phyloP scores from a whole-genome alignment of 2,329 filamentous ascomycete genomes.

The Trichoderma citrinoviride region DNA sequence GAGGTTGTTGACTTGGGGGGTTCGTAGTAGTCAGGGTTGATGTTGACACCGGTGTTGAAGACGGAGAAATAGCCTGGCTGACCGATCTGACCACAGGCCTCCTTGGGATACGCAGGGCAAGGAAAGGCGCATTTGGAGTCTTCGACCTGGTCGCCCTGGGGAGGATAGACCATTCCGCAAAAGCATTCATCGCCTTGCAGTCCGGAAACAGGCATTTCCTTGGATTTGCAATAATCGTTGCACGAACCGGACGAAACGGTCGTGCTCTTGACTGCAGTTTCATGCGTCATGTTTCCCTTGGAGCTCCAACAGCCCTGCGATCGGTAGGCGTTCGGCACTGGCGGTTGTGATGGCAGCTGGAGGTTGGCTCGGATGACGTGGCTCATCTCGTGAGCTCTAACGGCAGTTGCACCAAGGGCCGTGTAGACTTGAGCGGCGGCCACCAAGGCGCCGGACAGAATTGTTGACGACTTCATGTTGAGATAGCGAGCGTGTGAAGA shows the following conservation, averaged over 20 bases:
- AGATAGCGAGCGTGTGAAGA: conserved; percentile 25
- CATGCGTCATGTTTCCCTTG: conserved; percentile 39
- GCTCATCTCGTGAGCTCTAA: not conserved
- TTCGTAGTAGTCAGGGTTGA: conserved; percentile 35
- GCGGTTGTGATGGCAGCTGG: conserved; percentile 40
- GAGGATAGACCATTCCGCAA: conserved; percentile 70
- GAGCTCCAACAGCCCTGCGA: conserved; percentile 53
- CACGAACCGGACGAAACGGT: conserved; percentile 44
- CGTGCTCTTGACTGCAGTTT: conserved; percentile 22
- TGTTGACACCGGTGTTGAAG: conserved; percentile 49
- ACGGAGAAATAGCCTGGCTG: conserved; percentile 40
- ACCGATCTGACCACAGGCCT: conserved; percentile 56
- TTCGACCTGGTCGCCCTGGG: conserved; percentile 50
- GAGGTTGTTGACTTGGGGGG: conserved; percentile 24
- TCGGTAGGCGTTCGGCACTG: conserved; percentile 39
- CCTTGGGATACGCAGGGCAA: conserved; percentile 61
- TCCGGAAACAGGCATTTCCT: conserved; percentile 53
- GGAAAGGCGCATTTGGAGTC: conserved; percentile 60
- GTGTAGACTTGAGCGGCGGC: conserved; percentile 30
- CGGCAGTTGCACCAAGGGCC: conserved; percentile 25
- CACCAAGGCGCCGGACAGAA: conserved; percentile 32
- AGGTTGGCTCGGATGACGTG: conserved; percentile 18
- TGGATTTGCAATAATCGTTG: conserved; percentile 35
- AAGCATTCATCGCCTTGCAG: conserved; percentile 64
- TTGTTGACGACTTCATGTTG: conserved; percentile 35